Conservation (phyloP, 2,329 filamentous ascomycete genomes). For the Pyricularia sp. region DNA sequence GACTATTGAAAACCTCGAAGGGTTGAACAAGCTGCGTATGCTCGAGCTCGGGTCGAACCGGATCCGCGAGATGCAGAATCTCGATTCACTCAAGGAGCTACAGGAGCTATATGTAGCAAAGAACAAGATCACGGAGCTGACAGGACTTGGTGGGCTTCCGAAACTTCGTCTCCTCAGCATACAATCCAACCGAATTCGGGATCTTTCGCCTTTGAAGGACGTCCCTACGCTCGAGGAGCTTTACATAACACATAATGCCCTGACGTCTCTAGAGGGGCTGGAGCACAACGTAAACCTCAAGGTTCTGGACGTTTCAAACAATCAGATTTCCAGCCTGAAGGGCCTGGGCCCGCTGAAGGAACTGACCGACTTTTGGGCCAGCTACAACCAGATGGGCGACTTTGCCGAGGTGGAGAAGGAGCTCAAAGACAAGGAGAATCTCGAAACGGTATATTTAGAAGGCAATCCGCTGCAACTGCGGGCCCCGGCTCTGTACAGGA, state of each 20-base stretch:
- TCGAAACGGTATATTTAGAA: slow-evolving; percentile 92
- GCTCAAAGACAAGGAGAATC: slow-evolving; percentile 61
- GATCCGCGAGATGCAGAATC: slow-evolving; percentile 76
- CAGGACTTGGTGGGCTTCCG: slow-evolving; percentile 58
- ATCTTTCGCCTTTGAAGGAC: slow-evolving; percentile 61
- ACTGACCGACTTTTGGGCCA: slow-evolving; percentile 89
- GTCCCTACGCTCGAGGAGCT: slow-evolving; percentile 75
- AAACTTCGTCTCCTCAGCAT: slow-evolving; percentile 84
- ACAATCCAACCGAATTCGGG: slow-evolving; percentile 83
- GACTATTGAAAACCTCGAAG: slow-evolving; percentile 72
- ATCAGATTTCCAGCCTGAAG: slow-evolving; percentile 62
- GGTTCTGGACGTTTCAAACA: slow-evolving; percentile 81
- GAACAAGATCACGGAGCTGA: slow-evolving; percentile 85
- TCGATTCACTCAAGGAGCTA: slow-evolving; percentile 64
- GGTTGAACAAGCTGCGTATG: slow-evolving; percentile 61
- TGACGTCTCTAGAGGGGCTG: slow-evolving; percentile 64
- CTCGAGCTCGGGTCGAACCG: slow-evolving; percentile 87
- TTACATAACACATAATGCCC: slow-evolving; percentile 90
- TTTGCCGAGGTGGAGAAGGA: slow-evolving; percentile 71
- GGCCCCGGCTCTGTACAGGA: slow-evolving; percentile 76
- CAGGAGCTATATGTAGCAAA: slow-evolving; percentile 90
- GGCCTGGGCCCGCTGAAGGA: slow-evolving; percentile 56
- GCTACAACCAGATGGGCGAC: slow-evolving; percentile 68
- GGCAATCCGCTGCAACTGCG: slow-evolving; percentile 78
- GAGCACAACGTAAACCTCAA: slow-evolving; percentile 53